Evolutionary conservation across 108 stramenopile genomes (phyloP), one percentile per base, ranked within the genome.

Genomic region (Cyclotella atomus): DNA sequence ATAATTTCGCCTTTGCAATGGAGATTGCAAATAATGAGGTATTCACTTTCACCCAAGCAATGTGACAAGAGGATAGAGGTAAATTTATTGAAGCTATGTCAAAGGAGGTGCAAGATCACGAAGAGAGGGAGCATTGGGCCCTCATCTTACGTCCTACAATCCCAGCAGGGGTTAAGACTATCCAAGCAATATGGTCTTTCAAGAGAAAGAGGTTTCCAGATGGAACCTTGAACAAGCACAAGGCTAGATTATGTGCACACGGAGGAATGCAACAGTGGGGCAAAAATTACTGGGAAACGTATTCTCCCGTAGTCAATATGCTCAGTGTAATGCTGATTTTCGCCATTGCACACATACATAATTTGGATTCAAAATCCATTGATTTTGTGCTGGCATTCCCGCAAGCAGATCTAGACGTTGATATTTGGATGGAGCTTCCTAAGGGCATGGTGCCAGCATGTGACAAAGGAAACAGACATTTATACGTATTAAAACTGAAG

Each of bases 221-320:
- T 15, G 29, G 29, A 32, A 1, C 9, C 1, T 9, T 57, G 0
- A 30, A 57, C 30, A 57, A 57, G 30, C 56, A 57, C 29, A 57
- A 57, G n/a, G 56, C 56, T 16, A 1, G 29, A 16, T 32, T 57
- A 12, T 57, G 56, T 30, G 56, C 56, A 30, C 56, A 57, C 14
- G 56, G 56, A 0, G 29, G 56, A 15, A 57, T 57, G 56, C 77
- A 79, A 44, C 49, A 72, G 36, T 72, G 71, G 70, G 71, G 77
- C 15, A 81, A 83, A 15, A 76, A 88, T 71, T 85, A 75, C 56
- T 80, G 57, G 59, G 83, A 87, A 52, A 84, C 87, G 1, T 84
- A 77, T 64, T 32, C 82, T 5, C 84, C 76, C 21, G 83, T 79
- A 0, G 78, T 79, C 0, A 65, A 57, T 17, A 73, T 71, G 80